Conservation (phyloP, 148 eudicot genomes). For the Nepenthes mirabilis region DNA sequence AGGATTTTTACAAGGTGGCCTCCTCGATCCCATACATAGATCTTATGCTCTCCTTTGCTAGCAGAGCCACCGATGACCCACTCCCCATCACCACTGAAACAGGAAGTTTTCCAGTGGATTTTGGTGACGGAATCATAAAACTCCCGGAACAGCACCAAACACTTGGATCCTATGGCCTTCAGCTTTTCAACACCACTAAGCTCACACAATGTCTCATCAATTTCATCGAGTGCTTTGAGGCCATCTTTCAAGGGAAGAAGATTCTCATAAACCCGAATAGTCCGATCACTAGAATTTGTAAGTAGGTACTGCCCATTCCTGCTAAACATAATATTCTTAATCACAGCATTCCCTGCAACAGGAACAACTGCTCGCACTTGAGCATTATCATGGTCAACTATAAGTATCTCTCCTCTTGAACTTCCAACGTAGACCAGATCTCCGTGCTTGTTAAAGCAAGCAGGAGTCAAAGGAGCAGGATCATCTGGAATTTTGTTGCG, state of each 20-base stretch:
- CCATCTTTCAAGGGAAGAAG: constrained; percentile 55
- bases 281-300: constrained; percentile 89
- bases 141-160: constrained; percentile 67
- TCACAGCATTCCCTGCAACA: constrained; percentile 58
- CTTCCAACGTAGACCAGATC: constrained; percentile 92
- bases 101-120: constrained; percentile 95
- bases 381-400: constrained; percentile 46
- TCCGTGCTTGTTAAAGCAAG: constrained; percentile 85
- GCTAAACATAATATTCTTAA: constrained; percentile 73
- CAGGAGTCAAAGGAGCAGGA: constrained; percentile 76
- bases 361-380: constrained; percentile 54
- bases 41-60: constrained; percentile 95
- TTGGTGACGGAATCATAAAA: constrained; percentile 90
- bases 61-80: constrained; percentile 99
- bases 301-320: constrained; percentile 78
- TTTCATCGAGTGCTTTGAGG: constrained; percentile 43
- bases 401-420: constrained; percentile 88
- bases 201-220: constrained; percentile 22
- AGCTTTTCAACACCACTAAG: constrained; percentile 48
- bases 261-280: constrained; percentile 84
- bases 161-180: constrained; percentile 61
- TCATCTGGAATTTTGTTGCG: constrained; percentile 74
- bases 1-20: constrained; percentile 97
- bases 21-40: constrained; percentile 87
- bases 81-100: constrained; percentile 99